Conservation (phyloP, 257 asterid species). For the Solanum stenotomum region DNA sequence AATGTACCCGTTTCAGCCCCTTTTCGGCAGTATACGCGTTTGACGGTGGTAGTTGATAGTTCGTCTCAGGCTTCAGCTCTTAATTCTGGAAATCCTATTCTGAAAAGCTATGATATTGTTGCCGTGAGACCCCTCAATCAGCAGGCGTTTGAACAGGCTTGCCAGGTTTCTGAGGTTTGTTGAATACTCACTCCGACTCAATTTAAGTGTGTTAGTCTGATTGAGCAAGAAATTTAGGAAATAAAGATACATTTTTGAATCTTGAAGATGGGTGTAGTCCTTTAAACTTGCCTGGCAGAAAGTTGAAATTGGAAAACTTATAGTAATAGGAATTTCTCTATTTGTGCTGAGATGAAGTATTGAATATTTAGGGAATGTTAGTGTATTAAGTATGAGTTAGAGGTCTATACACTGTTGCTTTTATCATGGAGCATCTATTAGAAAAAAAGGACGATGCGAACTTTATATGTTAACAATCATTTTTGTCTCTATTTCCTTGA, state of each 20-base stretch:
- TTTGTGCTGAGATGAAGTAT: not conserved
- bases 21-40: conserved; percentile 79
- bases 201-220: not conserved
- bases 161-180: conserved; percentile 67
- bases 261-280: not conserved
- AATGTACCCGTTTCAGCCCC: conserved; percentile 51
- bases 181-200: not conserved
- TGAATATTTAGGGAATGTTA: not conserved
- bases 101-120: conserved; percentile 63
- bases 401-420: not conserved
- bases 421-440: not conserved
- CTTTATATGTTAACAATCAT: not conserved
- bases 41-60: conserved; percentile 56
- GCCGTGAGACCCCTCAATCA: conserved; percentile 75
- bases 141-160: conserved; percentile 65
- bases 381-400: not conserved
- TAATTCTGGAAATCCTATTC: conserved; percentile 59
- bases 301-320: not conserved
- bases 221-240: not conserved
- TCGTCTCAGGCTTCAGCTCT: conserved; percentile 57
- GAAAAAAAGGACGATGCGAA: not conserved
- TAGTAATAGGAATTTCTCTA: not conserved
- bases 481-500: not conserved
- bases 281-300: not conserved
- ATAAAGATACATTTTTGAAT: not conserved